Base-by-base conservation (phyloP, 2,329 filamentous ascomycete species). In the Venturia oleaginea region DNA sequence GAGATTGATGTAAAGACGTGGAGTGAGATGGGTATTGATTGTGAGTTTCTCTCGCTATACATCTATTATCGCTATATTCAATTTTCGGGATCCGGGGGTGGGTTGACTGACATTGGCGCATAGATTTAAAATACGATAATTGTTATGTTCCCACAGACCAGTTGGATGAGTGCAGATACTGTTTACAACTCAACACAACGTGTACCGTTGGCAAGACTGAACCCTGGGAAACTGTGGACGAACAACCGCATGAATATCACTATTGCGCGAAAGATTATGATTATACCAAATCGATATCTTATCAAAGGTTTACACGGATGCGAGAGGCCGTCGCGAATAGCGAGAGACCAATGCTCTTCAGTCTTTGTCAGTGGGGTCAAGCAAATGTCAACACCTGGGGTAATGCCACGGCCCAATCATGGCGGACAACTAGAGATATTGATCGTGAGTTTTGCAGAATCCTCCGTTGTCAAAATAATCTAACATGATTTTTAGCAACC, bases 91-190 rank as follows among this genome's bases (percentile, higher is more conserved):
- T n/a, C n/a, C n/a, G n/a, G n/a, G n/a, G n/a, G n/a, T n/a, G n/a
- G n/a, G n/a, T 22, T 34, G 60, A 38, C 65, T 1, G 68, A 71
- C 27, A 82, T 80, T 78, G 81, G 78, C 1, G 66, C 70, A 38
- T 71, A 80, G 82, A 82, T 67, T 69, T 81, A 24, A 82, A 83
- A 69, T 83, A 84, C 68, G 82, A 84, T 71, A 84, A 84, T 68
- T 84, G 82, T 72, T 19, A 19, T 70, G 82, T 83, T 66, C 24
- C 46, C 74, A 79, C 66, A 81, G 81, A 5, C 77, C 81, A 64
- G 78, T 76, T n/a, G 79, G 81, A 17, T 79, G 75, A 2, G 74
- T 77, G 0, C 72, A 77, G 65, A 70, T 80, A 46, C 77, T 77
- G 5, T 79, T 75, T 24, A 10, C 6, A 24, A 5, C 24, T 51